Evolutionary conservation across 2,329 filamentous ascomycete species (phyloP), one percentile per base, ranked within the genome.

Genomic region (Alternaria solani): DNA sequence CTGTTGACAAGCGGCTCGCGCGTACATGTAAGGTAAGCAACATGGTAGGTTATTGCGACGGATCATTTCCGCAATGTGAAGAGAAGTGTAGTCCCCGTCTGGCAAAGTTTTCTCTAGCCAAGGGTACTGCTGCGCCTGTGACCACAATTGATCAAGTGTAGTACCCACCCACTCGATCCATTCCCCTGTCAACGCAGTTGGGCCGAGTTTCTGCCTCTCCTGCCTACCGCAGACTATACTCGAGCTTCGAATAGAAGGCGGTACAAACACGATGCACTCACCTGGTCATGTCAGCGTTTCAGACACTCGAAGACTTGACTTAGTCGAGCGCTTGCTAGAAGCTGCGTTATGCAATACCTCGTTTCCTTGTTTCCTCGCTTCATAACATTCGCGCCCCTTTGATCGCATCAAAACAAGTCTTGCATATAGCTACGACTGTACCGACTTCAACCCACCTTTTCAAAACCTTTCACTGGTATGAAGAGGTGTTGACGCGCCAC

Each of bases 391-490:
- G 14, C 12, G 12, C 14, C 14, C 9, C n/a, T 18, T 14, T 12
- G 3, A 23, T 18, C 8, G 14, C 5, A n/a, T 12, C 2, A 26
- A 5, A 32, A n/a, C 7, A 16, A 26, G 25, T 14, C 30, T 18
- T 36, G 32, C 12, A 42, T 14, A 14, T 20, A 42, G 20, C 39
- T 23, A 14, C 9, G 30, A 18, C 20, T 20, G 25, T 2, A 20
- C 57, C 67, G 65, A 71, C 62, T 25, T 14, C 23, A 51, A 43
- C 42, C 34, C 61, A 62, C 56, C 54, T 36, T 71, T 53, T 61
- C 64, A 63, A 68, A 62, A 62, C 66, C 69, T 49, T 23, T 59
- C 44, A 59, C 49, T 75, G 71, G 71, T 62, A 69, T 64, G 65
- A 38, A 60, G 57, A 36, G 63, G 60, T 66, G 64, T 59, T n/a